Evolutionary conservation across 2,329 filamentous ascomycete genomes (phyloP).

Genomic region (Monosporascus ibericus): DNA sequence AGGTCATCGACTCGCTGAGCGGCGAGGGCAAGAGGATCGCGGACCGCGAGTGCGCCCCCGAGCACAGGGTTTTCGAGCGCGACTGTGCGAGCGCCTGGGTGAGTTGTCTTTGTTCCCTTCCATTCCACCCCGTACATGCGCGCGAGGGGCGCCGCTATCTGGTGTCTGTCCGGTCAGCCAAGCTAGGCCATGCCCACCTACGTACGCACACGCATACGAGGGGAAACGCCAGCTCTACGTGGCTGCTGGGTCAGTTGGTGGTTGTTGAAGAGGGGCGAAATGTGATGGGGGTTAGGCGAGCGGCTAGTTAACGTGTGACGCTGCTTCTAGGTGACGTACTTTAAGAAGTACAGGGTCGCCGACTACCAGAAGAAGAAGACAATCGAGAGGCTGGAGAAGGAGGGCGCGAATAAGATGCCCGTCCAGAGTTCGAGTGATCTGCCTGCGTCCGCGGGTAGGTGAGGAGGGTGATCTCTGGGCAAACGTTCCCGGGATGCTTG

Average conservation of each 20-base stretch:
- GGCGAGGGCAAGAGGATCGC: slow-evolving; percentile 46
- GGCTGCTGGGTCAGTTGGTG: no score
- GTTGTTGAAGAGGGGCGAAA: no score
- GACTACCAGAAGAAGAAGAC: slow-evolving; percentile 81
- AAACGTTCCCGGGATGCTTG: no score
- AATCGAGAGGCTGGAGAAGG: slow-evolving; percentile 65
- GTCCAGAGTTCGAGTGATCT: slow-evolving; percentile 13
- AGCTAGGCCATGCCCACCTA: no score
- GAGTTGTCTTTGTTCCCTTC: slow-evolving; percentile 28
- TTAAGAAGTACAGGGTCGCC: slow-evolving; percentile 93
- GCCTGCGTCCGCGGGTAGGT: not conserved
- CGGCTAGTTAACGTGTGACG: no score
- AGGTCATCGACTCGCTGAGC: slow-evolving; percentile 69
- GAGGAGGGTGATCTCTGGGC: no score
- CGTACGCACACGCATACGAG: no score
- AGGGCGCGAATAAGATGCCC: slow-evolving; percentile 61
- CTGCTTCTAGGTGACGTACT: slow-evolving; percentile 73
- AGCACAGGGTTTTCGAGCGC: slow-evolving; percentile 65
- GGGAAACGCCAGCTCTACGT: no score
- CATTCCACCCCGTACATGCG: no score
- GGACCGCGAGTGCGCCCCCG: slow-evolving; percentile 50
- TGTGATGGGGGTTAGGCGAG: no score
- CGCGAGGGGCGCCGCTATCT: no score
- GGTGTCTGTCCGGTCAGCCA: no score
- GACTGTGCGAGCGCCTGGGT: slow-evolving; percentile 92